Percentiles rank a stretch among this genome's conserved stretches.
Conservation (phyloP, 2,329 filamentous ascomycete species). For the Penicillium sp. region DNA sequence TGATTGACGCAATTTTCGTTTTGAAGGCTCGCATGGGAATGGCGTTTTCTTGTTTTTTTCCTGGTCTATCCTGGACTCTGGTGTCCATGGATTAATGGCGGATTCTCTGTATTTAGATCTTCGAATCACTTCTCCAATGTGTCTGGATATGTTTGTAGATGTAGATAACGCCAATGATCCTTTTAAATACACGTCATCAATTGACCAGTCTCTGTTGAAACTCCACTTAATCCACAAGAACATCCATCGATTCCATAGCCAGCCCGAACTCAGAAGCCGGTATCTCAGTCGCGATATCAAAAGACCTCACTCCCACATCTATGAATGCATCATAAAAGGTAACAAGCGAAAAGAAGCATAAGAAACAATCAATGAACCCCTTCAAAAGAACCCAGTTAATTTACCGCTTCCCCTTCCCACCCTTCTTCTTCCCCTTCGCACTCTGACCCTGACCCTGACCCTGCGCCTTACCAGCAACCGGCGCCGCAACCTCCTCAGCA, state of each 20-base stretch:
- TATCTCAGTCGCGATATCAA: not conserved
- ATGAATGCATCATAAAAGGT: not conserved
- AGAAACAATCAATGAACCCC: not conserved
- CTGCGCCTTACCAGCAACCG: slow-evolving; percentile 19
- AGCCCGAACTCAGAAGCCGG: not conserved
- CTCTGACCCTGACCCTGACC: slow-evolving; percentile 17
- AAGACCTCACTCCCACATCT: not conserved
- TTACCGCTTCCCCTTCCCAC: slow-evolving; percentile 70
- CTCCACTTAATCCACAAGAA: not conserved
- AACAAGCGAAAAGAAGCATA: not conserved
- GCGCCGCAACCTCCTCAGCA: slow-evolving; percentile 38
- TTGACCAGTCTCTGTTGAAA: not conserved
- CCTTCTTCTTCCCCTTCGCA: slow-evolving; percentile 55
- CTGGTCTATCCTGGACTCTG: slow-evolving; percentile 14
- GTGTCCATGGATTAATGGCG: slow-evolving; percentile 21
- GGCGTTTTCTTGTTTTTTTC: slow-evolving; percentile 26
- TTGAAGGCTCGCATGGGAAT: slow-evolving; percentile 34
- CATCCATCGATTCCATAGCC: not conserved
- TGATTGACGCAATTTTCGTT: slow-evolving; percentile 29
- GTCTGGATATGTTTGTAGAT: not conserved
- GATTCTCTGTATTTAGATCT: slow-evolving; percentile 24
- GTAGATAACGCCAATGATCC: not conserved
- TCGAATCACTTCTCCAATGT: slow-evolving; percentile 19
- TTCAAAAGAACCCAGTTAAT: not conserved
- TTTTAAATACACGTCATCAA: not conserved